Conservation (phyloP, 169 alveolate genomes). For the Perkinsus marinus region DNA sequence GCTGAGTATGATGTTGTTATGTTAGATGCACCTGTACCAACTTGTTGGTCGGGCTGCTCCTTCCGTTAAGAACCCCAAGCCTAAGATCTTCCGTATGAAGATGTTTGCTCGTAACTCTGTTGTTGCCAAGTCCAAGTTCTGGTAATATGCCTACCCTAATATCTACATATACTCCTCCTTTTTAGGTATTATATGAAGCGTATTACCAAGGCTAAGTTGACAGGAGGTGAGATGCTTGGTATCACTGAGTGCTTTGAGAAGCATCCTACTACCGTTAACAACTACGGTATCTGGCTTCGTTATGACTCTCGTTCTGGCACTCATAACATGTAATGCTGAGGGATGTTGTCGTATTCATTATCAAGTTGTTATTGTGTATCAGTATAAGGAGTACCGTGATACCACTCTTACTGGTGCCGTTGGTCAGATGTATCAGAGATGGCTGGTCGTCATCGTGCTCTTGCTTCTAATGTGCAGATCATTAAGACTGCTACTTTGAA, state of each 20-base stretch:
- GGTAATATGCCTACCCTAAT: conserved; percentile 61
- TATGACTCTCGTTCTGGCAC: conserved; percentile 94
- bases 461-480: conserved; percentile 71
- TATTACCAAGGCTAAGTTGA: conserved; percentile 42
- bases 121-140: conserved; percentile 90
- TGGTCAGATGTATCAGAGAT: conserved; percentile 84
- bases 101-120: conserved; percentile 91
- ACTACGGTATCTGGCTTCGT: conserved; percentile 91
- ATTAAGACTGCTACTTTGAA: conserved; percentile 17
- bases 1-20: background rate
- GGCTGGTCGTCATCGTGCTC: conserved; percentile 96
- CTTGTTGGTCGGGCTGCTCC: conserved; percentile 92
- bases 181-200: conserved; percentile 68
- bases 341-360: too few relatives aligned
- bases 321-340: conserved; percentile 88
- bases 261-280: conserved; percentile 76
- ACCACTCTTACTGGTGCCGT: conserved; percentile 87
- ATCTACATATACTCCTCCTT: background rate
- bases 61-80: conserved; percentile 75
- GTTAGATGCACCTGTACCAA: conserved; percentile 71
- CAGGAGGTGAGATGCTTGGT: conserved; percentile 85
- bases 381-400: conserved; percentile 95
- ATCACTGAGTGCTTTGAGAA: conserved; percentile 54
- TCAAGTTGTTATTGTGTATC: background rate
- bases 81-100: conserved; percentile 84